These are phyloP conservation scores for Physcomitrellopsis africana DNA, from an alignment of 225 moss, liverwort and hornwort species.

Conservation along the genomic window DNA sequence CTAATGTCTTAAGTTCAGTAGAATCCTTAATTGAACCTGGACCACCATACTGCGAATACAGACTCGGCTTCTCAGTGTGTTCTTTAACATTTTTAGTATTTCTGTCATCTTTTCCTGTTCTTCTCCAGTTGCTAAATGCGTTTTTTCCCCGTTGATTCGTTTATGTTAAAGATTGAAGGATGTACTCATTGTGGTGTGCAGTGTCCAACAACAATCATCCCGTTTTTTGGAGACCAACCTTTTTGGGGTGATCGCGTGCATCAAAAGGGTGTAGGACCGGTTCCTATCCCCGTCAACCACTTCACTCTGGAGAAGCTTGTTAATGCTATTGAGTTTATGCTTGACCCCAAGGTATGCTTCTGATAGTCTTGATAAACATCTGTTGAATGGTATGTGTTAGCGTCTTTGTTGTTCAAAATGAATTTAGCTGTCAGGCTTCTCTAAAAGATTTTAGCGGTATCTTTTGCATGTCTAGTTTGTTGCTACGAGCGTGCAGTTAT, in stretches of 20 bases:
- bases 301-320: constrained; percentile 90
- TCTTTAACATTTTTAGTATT: constrained; percentile 8
- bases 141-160: neutral
- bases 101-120: constrained; percentile 1
- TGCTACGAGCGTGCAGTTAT: neutral
- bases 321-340: constrained; percentile 79
- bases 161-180: constrained; percentile 3
- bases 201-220: constrained; percentile 96
- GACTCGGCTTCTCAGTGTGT: neutral
- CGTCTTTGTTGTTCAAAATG: neutral
- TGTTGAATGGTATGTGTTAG: neutral
- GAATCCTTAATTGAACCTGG: constrained; percentile 14
- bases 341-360: constrained; percentile 73
- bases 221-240: constrained; percentile 97
- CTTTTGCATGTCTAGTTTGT: constrained; percentile 12
- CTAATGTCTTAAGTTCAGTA: neutral
- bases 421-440: neutral
- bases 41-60: neutral
- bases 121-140: neutral
- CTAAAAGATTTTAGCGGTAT: neutral
- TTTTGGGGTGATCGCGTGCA: constrained; percentile 98
- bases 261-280: constrained; percentile 85
- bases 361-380: neutral
- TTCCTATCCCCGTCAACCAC: constrained; percentile 84
- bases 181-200: constrained; percentile 34